These are phyloP conservation scores for Quercus agrifolia DNA, from an alignment of 306 rosid genomes.

Conservation along the genomic window DNA sequence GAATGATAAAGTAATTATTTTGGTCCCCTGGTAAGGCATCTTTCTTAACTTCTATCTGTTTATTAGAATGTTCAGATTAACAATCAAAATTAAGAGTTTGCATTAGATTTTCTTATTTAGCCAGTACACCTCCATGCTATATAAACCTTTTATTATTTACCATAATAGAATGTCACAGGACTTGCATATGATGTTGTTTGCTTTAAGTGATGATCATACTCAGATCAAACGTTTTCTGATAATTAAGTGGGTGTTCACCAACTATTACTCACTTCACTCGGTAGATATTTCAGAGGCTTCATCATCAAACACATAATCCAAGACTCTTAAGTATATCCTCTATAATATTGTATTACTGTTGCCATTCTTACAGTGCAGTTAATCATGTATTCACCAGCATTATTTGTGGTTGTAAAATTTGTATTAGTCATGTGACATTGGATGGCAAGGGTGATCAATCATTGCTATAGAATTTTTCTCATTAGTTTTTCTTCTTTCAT, in stretches of 20 bases:
- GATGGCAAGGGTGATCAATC: background rate
- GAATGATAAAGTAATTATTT: constrained; percentile 21
- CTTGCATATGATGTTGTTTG: background rate
- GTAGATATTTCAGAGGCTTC: too few relatives aligned
- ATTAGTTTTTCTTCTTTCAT: background rate
- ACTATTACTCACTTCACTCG: background rate
- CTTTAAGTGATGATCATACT: background rate
- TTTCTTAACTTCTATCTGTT: background rate
- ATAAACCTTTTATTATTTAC: too few relatives aligned
- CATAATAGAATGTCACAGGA: background rate
- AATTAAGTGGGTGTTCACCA: background rate
- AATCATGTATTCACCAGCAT: too few relatives aligned
- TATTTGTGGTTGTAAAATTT: background rate
- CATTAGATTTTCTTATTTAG: background rate
- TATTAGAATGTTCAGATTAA: background rate
- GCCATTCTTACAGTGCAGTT: background rate
- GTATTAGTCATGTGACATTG: background rate
- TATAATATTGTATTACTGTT: background rate
- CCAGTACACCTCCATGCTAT: too few relatives aligned
- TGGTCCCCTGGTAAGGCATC: background rate
- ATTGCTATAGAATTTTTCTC: background rate
- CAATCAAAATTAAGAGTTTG: background rate
- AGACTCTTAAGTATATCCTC: background rate
- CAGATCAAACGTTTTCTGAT: background rate
- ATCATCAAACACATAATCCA: too few relatives aligned